Percentiles rank a stretch among this genome's conserved stretches.
These are phyloP conservation scores for Nitzschia sp. DNA, from an alignment of 108 stramenopile genomes.

Conservation along the genomic window DNA sequence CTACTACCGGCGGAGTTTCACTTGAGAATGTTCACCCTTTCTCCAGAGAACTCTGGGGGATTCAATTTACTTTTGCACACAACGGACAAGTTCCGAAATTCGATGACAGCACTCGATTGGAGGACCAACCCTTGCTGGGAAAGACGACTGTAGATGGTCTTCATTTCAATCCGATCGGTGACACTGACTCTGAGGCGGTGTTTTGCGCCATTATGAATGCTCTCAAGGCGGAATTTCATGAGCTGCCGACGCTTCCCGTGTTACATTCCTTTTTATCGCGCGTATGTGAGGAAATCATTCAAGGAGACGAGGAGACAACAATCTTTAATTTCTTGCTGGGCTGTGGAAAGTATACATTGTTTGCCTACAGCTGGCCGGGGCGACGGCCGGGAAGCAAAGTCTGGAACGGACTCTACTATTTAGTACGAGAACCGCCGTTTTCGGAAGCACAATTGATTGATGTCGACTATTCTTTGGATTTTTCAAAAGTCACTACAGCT, in stretches of 20 bases:
- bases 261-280: slow-evolving; percentile 67
- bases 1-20: slow-evolving; percentile 75
- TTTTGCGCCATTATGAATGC: slow-evolving; percentile 93
- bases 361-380: slow-evolving; percentile 92
- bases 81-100: slow-evolving; percentile 91
- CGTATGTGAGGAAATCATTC: slow-evolving; percentile 70
- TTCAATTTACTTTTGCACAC: slow-evolving; percentile 84
- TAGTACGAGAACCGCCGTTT: slow-evolving; percentile 80
- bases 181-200: slow-evolving; percentile 90
- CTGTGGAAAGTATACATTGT: slow-evolving; percentile 71
- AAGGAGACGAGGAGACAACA: slow-evolving; percentile 56
- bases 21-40: slow-evolving; percentile 95
- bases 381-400: slow-evolving; percentile 68
- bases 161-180: slow-evolving; percentile 78
- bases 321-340: slow-evolving; percentile 90
- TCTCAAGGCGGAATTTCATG: slow-evolving; percentile 68
- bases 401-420: slow-evolving; percentile 91
- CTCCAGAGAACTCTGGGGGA: slow-evolving; percentile 85
- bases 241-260: slow-evolving; percentile 77
- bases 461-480: slow-evolving; percentile 62
- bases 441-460: slow-evolving; percentile 48
- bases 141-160: slow-evolving; percentile 20
- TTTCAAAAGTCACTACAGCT: slow-evolving; percentile 54
- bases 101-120: slow-evolving; percentile 8
- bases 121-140: slow-evolving; percentile 31